These are phyloP conservation scores for Neurospora terricola DNA, from an alignment of 495 filamentous ascomycete genomes.

Conservation along the genomic window DNA sequence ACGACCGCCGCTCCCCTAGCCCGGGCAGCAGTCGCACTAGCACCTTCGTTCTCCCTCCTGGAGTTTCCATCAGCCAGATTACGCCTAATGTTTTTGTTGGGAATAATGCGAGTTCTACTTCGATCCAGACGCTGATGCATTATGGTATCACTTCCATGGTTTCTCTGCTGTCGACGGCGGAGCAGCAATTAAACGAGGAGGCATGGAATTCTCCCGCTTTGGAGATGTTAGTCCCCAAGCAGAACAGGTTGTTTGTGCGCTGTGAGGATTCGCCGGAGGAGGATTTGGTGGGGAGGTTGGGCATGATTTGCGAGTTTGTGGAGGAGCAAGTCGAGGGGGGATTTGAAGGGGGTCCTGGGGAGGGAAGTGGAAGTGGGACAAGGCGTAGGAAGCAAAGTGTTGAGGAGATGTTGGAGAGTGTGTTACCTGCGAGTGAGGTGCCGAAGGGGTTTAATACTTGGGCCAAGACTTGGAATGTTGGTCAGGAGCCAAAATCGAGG, in stretches of 20 bases:
- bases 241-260: not conserved
- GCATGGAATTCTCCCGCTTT: not conserved
- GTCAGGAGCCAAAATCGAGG: not conserved
- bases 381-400: not conserved
- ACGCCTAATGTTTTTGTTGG: not conserved
- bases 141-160: not conserved
- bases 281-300: not conserved
- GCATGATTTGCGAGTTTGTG: not conserved
- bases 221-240: not conserved
- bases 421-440: not conserved
- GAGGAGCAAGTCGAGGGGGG: not conserved
- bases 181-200: not conserved
- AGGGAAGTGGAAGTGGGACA: not conserved
- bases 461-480: not conserved
- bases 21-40: not conserved
- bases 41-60: not conserved
- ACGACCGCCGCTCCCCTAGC: not conserved
- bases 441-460: not conserved
- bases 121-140: not conserved
- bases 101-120: not conserved
- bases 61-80: not conserved
- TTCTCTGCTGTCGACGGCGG: not conserved
- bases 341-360: not conserved
- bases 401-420: not conserved
- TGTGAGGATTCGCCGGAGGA: not conserved